A percentile compares a stretch with the other conserved stretches of the same genome.
Conservation (phyloP, 1,284 basidiomycete species). For the Taiwanofungus camphoratus region DNA sequence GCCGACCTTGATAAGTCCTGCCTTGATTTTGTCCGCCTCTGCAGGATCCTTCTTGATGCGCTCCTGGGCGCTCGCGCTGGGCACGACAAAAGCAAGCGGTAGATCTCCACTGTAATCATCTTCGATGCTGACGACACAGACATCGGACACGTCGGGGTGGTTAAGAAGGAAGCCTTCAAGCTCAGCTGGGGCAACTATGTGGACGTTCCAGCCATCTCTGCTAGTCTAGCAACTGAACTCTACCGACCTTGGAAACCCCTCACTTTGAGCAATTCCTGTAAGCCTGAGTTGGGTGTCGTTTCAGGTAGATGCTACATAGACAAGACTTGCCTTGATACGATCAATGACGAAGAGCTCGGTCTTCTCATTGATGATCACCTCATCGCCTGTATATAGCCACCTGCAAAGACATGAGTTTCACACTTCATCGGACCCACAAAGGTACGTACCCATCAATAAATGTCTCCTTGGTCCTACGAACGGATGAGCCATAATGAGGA, state of each 20-base stretch:
- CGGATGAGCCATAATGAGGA: neutral
- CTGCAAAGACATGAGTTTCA: constrained; percentile 14
- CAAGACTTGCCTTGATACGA: constrained; percentile 33
- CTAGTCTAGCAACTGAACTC: no score
- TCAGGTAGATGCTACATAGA: neutral
- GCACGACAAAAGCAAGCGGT: constrained; percentile 69
- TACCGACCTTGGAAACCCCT: constrained; percentile 49
- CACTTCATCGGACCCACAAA: neutral
- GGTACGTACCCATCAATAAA: constrained; percentile 33
- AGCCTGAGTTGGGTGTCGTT: neutral
- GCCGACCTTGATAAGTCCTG: constrained; percentile 31
- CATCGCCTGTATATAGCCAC: constrained; percentile 42
- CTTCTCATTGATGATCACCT: constrained; percentile 34
- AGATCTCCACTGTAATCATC: constrained; percentile 80
- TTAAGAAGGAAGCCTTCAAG: constrained; percentile 58
- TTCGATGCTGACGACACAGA: constrained; percentile 69
- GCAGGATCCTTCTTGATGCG: constrained; percentile 10
- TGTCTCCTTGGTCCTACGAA: constrained; percentile 34
- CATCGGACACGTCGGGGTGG: constrained; percentile 65
- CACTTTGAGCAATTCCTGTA: constrained; percentile 58
- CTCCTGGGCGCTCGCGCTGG: constrained; percentile 35
- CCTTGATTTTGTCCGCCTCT: constrained; percentile 10
- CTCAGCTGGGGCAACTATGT: constrained; percentile 33
- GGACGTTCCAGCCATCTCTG: constrained; percentile 15
- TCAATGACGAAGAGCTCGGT: constrained; percentile 41